A percentile compares a stretch with the other conserved stretches of the same genome.
phyloP scores from a whole-genome alignment of 2,329 filamentous ascomycete species.

The Cordyceps cicadae region DNA sequence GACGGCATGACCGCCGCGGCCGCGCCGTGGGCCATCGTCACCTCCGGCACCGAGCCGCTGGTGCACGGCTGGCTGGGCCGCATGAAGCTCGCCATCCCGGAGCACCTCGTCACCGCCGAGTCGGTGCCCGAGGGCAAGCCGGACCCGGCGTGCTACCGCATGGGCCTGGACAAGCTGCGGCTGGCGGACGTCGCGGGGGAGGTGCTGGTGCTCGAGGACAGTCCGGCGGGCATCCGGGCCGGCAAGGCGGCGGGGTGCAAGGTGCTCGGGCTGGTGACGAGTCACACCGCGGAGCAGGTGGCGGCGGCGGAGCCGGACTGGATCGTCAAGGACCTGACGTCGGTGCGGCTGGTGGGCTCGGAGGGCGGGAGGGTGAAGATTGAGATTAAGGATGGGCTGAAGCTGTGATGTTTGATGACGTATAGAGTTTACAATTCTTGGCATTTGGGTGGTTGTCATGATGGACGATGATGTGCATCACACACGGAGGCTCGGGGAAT shows the following conservation, averaged over 20 bases:
- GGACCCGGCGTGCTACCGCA: constrained; percentile 63
- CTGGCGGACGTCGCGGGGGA: constrained; percentile 38
- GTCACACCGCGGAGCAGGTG: constrained; percentile 67
- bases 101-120: constrained; percentile 65
- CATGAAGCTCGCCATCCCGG: constrained; percentile 55
- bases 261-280: constrained; percentile 78
- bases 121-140: constrained; percentile 70
- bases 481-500: no score
- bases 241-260: constrained; percentile 81
- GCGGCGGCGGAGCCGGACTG: constrained; percentile 74
- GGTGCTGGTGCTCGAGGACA: constrained; percentile 79
- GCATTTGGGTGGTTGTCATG: not conserved
- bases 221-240: constrained; percentile 72
- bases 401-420: constrained; percentile 15
- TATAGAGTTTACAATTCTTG: not conserved
- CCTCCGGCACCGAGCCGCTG: constrained; percentile 60
- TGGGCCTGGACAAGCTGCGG: constrained; percentile 56
- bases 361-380: constrained; percentile 54
- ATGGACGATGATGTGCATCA: not conserved
- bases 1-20: constrained; percentile 51
- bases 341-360: constrained; percentile 55
- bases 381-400: constrained; percentile 57
- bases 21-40: constrained; percentile 80
- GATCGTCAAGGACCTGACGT: constrained; percentile 72
- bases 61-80: constrained; percentile 65